Evolutionary conservation across 441 rosid genomes (phyloP), one percentile per base, ranked within the genome.

Genomic region (Pelargonium australe): DNA sequence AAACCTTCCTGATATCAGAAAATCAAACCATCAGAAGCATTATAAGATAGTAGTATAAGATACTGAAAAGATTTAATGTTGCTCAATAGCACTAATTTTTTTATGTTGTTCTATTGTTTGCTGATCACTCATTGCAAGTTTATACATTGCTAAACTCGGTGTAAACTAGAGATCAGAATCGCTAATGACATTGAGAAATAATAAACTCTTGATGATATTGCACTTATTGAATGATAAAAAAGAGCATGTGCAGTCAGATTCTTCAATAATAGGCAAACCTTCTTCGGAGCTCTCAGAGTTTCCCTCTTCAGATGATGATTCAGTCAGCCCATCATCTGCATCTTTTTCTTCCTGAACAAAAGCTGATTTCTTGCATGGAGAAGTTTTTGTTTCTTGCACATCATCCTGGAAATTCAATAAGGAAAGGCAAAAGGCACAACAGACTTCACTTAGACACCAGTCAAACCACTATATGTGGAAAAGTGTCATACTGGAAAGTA

Each of bases 381-480:
- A 81, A 64, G 77, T 76, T 68, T 43, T 61, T 70, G 72, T 72
- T 78, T 80, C 78, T 66, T 69, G 70, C 69, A 78, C 80, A 63
- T 71, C 84, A 69, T 84, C 82, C 97, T 91, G 84, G 71, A 75
- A 73, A 68, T 73, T 66, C 71, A 45, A 70, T 70, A 77, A 88
- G 88, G 85, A 86, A 84, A 72, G 72, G 62, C 82, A 77, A 81
- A 77, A 14, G 7, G 72, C 75, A 69, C 58, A 66, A 55, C 71
- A 71, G 61, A 73, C 55, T 80, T 37, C 62, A 70, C 28, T 49
- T 63, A 68, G 72, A 28, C 31, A 28, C 3, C 31, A 28, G 31
- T 28, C 31, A 77, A 49, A 64, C 57, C 69, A 17, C 23, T 49
- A 23, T 34, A 47, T 7, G 19, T 25, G 66, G 37, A 43, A n/a